Conservation (phyloP, 225 moss, liverwort and hornwort species). For the Marchantia paleacea region DNA sequence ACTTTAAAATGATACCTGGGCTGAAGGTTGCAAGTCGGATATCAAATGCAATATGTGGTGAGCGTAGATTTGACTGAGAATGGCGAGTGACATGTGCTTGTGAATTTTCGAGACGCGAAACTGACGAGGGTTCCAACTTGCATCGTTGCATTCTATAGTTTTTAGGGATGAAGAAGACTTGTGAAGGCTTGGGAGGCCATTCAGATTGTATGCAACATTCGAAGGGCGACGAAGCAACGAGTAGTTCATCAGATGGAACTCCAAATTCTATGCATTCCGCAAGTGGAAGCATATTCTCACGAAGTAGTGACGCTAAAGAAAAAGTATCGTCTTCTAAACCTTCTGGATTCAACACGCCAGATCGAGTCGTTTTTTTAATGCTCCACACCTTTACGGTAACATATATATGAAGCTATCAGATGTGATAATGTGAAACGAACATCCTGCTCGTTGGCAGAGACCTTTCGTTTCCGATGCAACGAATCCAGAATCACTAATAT, state of each 20-base stretch:
- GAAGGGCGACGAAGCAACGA: neutral
- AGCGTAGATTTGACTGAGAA: too few relatives aligned
- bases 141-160: slow-evolving; percentile 17
- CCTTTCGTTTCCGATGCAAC: too few relatives aligned
- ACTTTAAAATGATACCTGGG: too few relatives aligned
- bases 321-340: slow-evolving; percentile 15
- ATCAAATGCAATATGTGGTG: too few relatives aligned
- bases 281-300: slow-evolving; percentile 27
- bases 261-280: slow-evolving; percentile 27
- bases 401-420: too few relatives aligned
- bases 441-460: too few relatives aligned
- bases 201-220: neutral
- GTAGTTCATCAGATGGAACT: slow-evolving; percentile 18
- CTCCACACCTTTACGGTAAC: too few relatives aligned
- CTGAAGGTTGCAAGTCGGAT: too few relatives aligned
- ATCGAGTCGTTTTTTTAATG: neutral
- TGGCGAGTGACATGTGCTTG: too few relatives aligned
- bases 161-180: slow-evolving; percentile 16
- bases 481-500: neutral
- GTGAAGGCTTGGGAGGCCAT: slow-evolving; percentile 11
- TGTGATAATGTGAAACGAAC: too few relatives aligned
- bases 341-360: neutral
- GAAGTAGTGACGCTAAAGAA: slow-evolving; percentile 26
- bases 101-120: neutral
- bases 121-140: neutral